Conservation (phyloP, 1,284 basidiomycete genomes). For the Pterulicium gracile region DNA sequence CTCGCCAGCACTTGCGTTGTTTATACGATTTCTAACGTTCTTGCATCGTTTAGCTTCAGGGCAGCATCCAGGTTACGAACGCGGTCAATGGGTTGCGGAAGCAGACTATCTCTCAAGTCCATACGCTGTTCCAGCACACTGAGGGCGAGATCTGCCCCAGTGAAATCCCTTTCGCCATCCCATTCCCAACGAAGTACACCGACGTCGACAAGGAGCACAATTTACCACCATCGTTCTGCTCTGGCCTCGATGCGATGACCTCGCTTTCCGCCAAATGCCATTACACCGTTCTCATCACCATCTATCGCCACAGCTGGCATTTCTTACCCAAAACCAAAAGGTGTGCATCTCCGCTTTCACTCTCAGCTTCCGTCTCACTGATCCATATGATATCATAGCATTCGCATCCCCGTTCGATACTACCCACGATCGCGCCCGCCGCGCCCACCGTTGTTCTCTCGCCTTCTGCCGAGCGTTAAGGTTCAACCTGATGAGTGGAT, state of each 20-base stretch:
- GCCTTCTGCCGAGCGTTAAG: constrained; percentile 31
- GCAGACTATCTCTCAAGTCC: background rate
- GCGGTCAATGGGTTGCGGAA: background rate
- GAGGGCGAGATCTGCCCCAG: constrained; percentile 21
- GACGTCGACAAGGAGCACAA: constrained; percentile 19
- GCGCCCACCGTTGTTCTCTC: constrained; percentile 15
- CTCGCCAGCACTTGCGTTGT: too few relatives aligned
- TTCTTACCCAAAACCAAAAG: constrained; percentile 14
- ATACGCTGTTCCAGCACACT: background rate
- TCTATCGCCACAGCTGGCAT: constrained; percentile 12
- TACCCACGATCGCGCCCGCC: constrained; percentile 21
- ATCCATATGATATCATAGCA: too few relatives aligned
- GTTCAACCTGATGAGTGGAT: constrained; percentile 34
- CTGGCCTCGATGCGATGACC: constrained; percentile 22
- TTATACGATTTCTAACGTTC: too few relatives aligned
- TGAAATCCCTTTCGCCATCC: constrained; percentile 27
- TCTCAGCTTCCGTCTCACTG: constrained; percentile 5
- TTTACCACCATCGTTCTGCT: constrained; percentile 31
- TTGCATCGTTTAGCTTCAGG: background rate
- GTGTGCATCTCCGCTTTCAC: constrained; percentile 11
- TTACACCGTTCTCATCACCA: constrained; percentile 26
- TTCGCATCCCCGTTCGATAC: constrained; percentile 19
- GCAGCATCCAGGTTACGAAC: background rate
- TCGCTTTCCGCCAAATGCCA: constrained; percentile 22
- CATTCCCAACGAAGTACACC: constrained; percentile 25